Evolutionary conservation across 2,329 filamentous ascomycete genomes (phyloP).

Genomic region (Hypoxylon sp.): DNA sequence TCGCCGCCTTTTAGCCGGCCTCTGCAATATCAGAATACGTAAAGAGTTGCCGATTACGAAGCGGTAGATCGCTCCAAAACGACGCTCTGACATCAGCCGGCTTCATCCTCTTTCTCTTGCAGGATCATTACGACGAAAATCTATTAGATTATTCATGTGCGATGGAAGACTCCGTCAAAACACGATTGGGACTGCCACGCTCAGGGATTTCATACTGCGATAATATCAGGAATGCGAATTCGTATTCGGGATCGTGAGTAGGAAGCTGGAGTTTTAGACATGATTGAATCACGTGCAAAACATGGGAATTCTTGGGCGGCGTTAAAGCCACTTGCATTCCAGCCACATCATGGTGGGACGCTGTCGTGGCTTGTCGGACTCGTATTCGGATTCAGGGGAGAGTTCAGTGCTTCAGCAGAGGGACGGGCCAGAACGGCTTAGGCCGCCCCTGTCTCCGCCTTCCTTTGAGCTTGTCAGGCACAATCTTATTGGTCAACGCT

Average conservation of each 20-base stretch:
- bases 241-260: constrained; percentile 29
- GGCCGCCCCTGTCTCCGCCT: constrained; percentile 37
- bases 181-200: background rate
- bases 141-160: background rate
- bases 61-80: background rate
- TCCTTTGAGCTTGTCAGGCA: constrained; percentile 20
- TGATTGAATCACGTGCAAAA: constrained; percentile 17
- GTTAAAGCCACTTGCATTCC: constrained; percentile 9
- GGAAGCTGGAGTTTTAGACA: background rate
- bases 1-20: background rate
- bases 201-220: background rate
- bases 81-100: background rate
- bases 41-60: background rate
- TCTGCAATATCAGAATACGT: background rate
- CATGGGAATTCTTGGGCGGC: background rate
- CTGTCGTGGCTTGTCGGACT: constrained; percentile 43
- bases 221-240: constrained; percentile 22
- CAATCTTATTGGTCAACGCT: constrained; percentile 27
- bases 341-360: constrained; percentile 26
- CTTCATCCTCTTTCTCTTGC: background rate
- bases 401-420: constrained; percentile 14
- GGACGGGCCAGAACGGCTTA: constrained; percentile 10
- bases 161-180: background rate
- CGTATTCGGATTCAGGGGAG: constrained; percentile 45
- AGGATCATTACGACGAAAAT: background rate